Evolutionary conservation across 2,329 filamentous ascomycete species (phyloP).

Genomic region (Hypoxylon sp.): DNA sequence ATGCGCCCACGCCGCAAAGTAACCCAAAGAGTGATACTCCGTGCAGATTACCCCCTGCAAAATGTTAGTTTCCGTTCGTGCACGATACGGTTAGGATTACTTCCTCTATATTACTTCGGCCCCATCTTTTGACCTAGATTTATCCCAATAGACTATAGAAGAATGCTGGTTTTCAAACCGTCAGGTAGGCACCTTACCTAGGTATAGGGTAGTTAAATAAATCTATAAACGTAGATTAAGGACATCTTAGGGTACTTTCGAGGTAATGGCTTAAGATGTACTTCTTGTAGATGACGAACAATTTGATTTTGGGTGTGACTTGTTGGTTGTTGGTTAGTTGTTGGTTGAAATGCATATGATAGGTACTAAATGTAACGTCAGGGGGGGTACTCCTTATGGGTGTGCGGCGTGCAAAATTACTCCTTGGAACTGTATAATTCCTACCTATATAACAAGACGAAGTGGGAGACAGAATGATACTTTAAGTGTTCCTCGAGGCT

Average conservation of each 20-base stretch:
- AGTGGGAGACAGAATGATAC: no score
- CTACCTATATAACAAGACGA: background rate
- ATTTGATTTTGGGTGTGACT: background rate
- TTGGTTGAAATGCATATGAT: background rate
- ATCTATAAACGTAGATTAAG: background rate
- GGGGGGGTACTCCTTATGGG: background rate
- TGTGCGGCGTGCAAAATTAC: background rate
- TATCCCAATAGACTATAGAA: background rate
- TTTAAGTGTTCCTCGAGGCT: no score
- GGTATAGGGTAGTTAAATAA: background rate
- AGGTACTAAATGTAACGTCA: background rate
- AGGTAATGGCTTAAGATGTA: background rate
- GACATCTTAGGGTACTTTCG: background rate
- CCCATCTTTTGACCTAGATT: background rate
- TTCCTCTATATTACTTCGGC: background rate
- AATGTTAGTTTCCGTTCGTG: background rate
- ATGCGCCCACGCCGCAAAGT: conserved; percentile 7
- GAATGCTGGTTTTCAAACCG: background rate
- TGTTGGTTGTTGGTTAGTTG: background rate
- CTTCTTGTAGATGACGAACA: no score
- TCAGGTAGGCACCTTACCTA: no score
- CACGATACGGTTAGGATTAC: background rate
- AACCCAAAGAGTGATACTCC: conserved; percentile 3
- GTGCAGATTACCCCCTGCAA: background rate
- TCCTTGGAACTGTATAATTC: background rate